phyloP scores from a whole-genome alignment of 768 basidiomycete genomes.

The Pleurotus salmoneostramineus region DNA sequence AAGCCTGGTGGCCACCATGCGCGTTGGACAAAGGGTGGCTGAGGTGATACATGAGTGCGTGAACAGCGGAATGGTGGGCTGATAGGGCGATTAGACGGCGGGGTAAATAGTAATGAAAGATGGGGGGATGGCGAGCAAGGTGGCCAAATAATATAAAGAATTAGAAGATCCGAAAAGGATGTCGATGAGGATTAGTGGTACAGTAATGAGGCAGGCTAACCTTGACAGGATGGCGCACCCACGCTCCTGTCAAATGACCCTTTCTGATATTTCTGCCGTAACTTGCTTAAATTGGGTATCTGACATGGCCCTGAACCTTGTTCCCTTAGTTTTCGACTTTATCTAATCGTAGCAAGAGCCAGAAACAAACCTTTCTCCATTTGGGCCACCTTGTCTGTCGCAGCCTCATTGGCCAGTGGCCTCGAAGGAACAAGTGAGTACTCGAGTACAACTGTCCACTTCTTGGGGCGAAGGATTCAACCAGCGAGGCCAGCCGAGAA shows the following conservation, averaged over 20 bases:
- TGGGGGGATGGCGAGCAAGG: background rate
- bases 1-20: slow-evolving; percentile 3
- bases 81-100: background rate
- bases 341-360: background rate
- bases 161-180: slow-evolving; percentile 1
- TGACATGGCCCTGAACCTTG: slow-evolving; percentile 4
- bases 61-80: background rate
- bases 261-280: slow-evolving; percentile 6
- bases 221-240: slow-evolving; percentile 4
- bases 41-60: background rate
- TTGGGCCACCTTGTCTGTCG: background rate
- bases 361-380: background rate
- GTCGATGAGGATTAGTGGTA: background rate
- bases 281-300: slow-evolving; percentile 6
- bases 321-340: background rate
- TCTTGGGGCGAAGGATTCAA: background rate
- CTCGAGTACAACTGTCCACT: background rate
- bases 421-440: background rate
- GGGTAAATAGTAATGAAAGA: background rate
- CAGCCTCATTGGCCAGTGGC: background rate
- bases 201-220: slow-evolving; percentile 1
- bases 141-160: slow-evolving; percentile 2
- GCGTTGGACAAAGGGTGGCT: background rate
- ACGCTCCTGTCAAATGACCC: slow-evolving; percentile 10
- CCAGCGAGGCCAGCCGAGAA: background rate